A percentile compares a stretch with the other conserved stretches of the same genome.
Evolutionary conservation across 176 grass and related monocot species (phyloP).

Genomic region (Neostapfia colusana): DNA sequence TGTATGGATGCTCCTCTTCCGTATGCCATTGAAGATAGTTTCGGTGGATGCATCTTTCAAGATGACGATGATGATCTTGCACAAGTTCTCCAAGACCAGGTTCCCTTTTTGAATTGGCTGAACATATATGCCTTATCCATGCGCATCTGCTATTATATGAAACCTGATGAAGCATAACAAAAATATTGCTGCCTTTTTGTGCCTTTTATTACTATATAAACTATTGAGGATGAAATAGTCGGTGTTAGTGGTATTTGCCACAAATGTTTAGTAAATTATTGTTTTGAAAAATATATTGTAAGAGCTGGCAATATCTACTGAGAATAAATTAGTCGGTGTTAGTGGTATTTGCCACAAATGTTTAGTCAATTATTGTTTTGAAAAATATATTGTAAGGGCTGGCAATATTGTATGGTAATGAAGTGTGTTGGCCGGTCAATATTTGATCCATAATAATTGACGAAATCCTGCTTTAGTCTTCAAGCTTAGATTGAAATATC

Average conservation of each 20-base stretch:
- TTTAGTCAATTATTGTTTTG: no score
- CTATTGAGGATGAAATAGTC: background rate
- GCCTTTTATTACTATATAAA: background rate
- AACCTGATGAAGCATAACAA: background rate
- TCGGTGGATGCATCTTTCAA: slow-evolving; percentile 52
- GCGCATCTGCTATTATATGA: background rate
- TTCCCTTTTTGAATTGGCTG: slow-evolving; percentile 25
- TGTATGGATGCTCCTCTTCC: slow-evolving; percentile 50
- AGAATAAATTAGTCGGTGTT: no score
- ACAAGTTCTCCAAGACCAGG: slow-evolving; percentile 81
- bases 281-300: no score
- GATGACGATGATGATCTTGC: slow-evolving; percentile 60
- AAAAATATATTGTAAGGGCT: no score
- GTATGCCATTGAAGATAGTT: slow-evolving; percentile 66
- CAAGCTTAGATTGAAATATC: background rate
- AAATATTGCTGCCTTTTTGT: background rate
- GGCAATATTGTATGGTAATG: no score
- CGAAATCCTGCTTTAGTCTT: background rate
- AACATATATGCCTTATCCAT: background rate
- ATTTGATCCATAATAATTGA: background rate
- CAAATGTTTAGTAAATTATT: no score
- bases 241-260: no score
- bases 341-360: no score
- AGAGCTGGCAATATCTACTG: no score
- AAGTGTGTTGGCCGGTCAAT: background rate